These are phyloP conservation scores for Aureobasidium mangrovei DNA, from an alignment of 2,329 filamentous ascomycete species.

Conservation along the genomic window DNA sequence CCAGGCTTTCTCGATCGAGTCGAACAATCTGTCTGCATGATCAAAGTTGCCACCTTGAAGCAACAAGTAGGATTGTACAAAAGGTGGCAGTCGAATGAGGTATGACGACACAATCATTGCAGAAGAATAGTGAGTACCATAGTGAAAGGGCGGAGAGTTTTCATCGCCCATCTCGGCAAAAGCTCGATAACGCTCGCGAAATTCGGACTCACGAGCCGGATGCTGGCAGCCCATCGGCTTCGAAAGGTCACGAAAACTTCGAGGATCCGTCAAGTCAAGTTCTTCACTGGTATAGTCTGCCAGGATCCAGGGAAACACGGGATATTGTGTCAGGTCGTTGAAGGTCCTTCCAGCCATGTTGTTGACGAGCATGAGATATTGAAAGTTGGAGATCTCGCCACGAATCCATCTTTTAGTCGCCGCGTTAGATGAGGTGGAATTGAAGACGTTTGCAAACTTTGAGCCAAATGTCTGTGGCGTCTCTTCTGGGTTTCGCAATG, in stretches of 20 bases:
- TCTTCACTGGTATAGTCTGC: constrained; percentile 94
- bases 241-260: constrained; percentile 79
- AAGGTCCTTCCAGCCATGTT: constrained; percentile 95
- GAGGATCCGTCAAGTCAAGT: constrained; percentile 74
- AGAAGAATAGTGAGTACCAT: constrained; percentile 96
- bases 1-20: constrained; percentile 87
- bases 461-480: constrained; percentile 64
- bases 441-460: constrained; percentile 88
- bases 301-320: constrained; percentile 94
- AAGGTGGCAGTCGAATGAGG: constrained; percentile 87
- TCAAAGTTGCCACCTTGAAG: constrained; percentile 95
- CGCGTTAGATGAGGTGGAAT: constrained; percentile 69
- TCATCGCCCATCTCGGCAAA: constrained; percentile 83
- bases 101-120: constrained; percentile 98
- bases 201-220: constrained; percentile 63
- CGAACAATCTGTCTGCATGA: constrained; percentile 90
- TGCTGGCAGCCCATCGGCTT: constrained; percentile 96
- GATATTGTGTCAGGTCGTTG: constrained; percentile 96
- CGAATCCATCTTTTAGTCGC: constrained; percentile 83
- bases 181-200: constrained; percentile 74
- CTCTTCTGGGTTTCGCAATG: constrained; percentile 60
- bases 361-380: constrained; percentile 97
- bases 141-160: constrained; percentile 75
- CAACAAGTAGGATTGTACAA: constrained; percentile 89
- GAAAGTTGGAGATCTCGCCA: constrained; percentile 96